Evolutionary conservation across 2,329 filamentous ascomycete genomes (phyloP).

Genomic region (Trichophyton benhamiae): DNA sequence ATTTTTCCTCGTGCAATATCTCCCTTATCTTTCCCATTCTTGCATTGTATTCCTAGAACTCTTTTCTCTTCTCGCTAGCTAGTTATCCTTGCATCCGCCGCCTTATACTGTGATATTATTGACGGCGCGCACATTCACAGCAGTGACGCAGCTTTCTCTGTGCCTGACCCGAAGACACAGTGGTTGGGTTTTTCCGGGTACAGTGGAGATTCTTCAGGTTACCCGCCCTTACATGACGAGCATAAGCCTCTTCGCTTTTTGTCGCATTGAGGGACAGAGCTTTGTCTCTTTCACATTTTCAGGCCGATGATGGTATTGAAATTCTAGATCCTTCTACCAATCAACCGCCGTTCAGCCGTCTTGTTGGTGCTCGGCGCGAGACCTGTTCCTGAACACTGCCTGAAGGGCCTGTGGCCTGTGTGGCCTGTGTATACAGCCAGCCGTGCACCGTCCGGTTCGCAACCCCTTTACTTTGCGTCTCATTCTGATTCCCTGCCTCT

Average conservation of each 20-base stretch:
- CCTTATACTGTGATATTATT: slow-evolving; percentile 5
- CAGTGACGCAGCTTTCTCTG: not conserved
- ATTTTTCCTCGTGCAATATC: not conserved
- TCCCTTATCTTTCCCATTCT: not conserved
- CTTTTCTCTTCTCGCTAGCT: not conserved
- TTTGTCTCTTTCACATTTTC: not conserved
- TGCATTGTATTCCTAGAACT: slow-evolving; percentile 1
- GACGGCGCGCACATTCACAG: not conserved
- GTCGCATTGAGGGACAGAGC: not conserved
- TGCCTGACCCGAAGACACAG: not conserved
- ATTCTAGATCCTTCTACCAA: not conserved
- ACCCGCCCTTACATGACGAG: not conserved
- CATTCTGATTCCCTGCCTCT: not conserved
- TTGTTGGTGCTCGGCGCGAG: not conserved
- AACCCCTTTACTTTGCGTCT: not conserved
- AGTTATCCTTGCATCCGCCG: not conserved
- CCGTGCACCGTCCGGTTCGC: not conserved
- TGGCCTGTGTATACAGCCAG: not conserved
- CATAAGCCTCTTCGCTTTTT: not conserved
- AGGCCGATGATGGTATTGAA: not conserved
- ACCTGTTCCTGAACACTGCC: not conserved
- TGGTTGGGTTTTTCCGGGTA: not conserved
- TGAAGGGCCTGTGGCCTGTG: not conserved
- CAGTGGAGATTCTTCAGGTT: not conserved
- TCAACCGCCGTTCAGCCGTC: not conserved